Evolutionary conservation across 768 basidiomycete species (phyloP).

Genomic region (Galerina sulciceps): DNA sequence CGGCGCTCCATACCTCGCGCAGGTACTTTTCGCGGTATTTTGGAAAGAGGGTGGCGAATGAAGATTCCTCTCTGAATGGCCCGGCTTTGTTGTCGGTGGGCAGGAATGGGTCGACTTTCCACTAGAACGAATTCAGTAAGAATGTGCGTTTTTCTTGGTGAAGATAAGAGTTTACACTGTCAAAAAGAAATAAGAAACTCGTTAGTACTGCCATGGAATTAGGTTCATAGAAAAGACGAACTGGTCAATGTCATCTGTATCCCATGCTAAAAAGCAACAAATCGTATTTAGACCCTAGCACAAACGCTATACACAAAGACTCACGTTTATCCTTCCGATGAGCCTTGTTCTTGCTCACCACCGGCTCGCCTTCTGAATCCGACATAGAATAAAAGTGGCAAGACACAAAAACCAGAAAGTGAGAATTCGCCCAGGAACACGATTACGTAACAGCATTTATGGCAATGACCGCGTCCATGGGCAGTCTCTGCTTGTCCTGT

Average conservation of each 20-base stretch:
- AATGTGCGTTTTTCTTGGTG: background rate
- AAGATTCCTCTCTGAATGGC: conserved; percentile 92
- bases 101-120: conserved; percentile 87
- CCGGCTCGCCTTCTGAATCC: conserved; percentile 43
- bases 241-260: conserved; percentile 99
- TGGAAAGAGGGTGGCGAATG: conserved; percentile 97
- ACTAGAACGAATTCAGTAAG: conserved; percentile 45
- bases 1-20: conserved; percentile 91
- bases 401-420: conserved; percentile 6
- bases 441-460: conserved; percentile 17
- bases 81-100: conserved; percentile 79
- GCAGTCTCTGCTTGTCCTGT: background rate
- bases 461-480: background rate
- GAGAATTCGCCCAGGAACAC: background rate
- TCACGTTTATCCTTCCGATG: conserved; percentile 95
- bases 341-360: conserved; percentile 82
- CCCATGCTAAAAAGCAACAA: conserved; percentile 74
- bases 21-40: conserved; percentile 98
- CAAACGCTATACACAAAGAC: conserved; percentile 26
- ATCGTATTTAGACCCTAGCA: conserved; percentile 16
- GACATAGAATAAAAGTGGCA: conserved; percentile 35
- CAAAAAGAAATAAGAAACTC: background rate
- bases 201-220: background rate
- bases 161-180: conserved; percentile 44
- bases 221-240: conserved; percentile 45